Evolutionary conservation across 129 eudicot species (phyloP).

Genomic region (Smallanthus sonchifolius): DNA sequence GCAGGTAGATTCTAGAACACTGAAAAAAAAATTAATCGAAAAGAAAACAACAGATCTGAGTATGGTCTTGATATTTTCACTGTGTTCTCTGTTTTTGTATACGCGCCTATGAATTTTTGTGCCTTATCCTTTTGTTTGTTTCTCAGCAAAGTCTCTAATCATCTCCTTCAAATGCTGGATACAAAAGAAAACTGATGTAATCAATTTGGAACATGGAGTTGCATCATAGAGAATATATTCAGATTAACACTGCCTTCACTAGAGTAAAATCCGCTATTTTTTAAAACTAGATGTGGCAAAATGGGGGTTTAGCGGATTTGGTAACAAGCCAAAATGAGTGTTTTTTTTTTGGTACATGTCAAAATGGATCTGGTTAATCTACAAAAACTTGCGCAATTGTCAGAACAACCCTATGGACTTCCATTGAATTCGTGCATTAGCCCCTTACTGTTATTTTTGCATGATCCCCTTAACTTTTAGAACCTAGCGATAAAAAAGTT

Average conservation of each 20-base stretch:
- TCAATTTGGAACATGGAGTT: slow-evolving; percentile 7
- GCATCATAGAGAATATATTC: neutral
- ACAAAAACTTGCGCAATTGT: neutral
- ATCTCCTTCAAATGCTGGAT: slow-evolving; percentile 70
- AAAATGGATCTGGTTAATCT: neutral
- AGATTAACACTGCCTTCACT: neutral
- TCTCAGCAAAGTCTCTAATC: slow-evolving; percentile 60
- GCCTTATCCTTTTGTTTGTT: slow-evolving; percentile 40
- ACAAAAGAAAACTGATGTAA: slow-evolving; percentile 19
- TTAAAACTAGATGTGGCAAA: neutral
- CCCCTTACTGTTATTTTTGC: neutral
- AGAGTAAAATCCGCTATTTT: neutral
- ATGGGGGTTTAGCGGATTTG: neutral
- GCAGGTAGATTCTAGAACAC: neutral
- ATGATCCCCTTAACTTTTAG: neutral
- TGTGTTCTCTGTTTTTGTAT: slow-evolving; percentile 1
- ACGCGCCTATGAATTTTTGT: neutral
- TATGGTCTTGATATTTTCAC: slow-evolving; percentile 1
- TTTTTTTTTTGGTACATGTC: neutral
- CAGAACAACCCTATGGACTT: too few relatives aligned
- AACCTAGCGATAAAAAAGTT: neutral
- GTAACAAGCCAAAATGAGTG: neutral
- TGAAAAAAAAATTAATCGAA: neutral
- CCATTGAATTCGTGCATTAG: neutral
- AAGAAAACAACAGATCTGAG: slow-evolving; percentile 16